A percentile compares a stretch with the other conserved stretches of the same genome.
Conservation (phyloP, 2,329 filamentous ascomycete species). For the Colletotrichum ledebouriae region DNA sequence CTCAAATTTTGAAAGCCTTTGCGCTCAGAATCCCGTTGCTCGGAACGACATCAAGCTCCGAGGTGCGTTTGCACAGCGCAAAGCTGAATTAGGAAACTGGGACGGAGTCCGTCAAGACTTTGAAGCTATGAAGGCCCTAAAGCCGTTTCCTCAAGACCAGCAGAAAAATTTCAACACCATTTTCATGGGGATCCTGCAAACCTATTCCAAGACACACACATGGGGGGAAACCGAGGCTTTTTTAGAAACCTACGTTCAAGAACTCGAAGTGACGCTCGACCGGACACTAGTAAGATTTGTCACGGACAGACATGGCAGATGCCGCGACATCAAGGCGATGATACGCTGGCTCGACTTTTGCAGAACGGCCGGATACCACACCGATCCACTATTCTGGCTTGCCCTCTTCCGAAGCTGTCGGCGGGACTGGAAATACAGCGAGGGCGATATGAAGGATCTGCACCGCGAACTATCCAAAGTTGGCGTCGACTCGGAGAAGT, state of each 20-base stretch:
- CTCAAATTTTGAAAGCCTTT: conserved; percentile 15
- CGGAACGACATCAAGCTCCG: conserved; percentile 44
- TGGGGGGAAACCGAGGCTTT: conserved; percentile 57
- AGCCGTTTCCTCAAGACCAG: conserved; percentile 23
- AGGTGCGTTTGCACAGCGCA: conserved; percentile 52
- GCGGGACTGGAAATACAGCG: conserved; percentile 54
- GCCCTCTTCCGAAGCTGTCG: conserved; percentile 56
- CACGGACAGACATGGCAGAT: conserved; percentile 58
- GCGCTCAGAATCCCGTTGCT: conserved; percentile 10
- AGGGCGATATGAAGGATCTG: conserved; percentile 51
- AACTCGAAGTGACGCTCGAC: conserved; percentile 53
- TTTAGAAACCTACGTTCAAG: conserved; percentile 52
- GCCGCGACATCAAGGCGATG: conserved; percentile 55
- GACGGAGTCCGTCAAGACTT: conserved; percentile 53
- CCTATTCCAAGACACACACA: conserved; percentile 55
- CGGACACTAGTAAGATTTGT: conserved; percentile 57
- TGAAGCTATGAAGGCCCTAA: conserved; percentile 46
- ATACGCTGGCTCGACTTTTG: conserved; percentile 58
- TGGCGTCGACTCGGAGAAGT: conserved; percentile 46
- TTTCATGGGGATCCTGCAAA: conserved; percentile 56
- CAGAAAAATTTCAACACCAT: conserved; percentile 47
- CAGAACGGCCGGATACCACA: conserved; percentile 50
- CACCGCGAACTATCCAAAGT: conserved; percentile 48
- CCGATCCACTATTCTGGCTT: conserved; percentile 55
- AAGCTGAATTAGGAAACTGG: conserved; percentile 59